phyloP scores from a whole-genome alignment of 1,284 basidiomycete genomes.

The Erythrobasidium hasegawianum region DNA sequence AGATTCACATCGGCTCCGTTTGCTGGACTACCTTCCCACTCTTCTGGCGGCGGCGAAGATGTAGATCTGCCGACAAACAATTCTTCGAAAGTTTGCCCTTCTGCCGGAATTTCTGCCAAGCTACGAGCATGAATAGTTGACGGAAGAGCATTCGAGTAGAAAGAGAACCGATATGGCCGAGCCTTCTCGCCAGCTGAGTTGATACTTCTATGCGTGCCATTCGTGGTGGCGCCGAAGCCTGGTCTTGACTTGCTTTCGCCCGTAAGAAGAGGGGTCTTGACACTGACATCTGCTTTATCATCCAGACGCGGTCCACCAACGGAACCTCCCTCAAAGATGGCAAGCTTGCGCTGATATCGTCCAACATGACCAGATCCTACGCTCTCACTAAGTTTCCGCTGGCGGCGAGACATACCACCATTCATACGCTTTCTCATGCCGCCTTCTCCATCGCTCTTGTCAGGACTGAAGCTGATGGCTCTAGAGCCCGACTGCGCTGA shows the following conservation, averaged over 20 bases:
- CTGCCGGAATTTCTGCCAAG: conserved; percentile 86
- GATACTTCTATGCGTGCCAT: conserved; percentile 48
- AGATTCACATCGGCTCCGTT: not conserved
- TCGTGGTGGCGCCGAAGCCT: conserved; percentile 49
- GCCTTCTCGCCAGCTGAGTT: conserved; percentile 51
- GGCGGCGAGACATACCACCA: conserved; percentile 55
- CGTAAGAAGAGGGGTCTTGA: conserved; percentile 49
- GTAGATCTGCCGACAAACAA: conserved; percentile 64
- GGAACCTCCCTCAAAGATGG: conserved; percentile 73
- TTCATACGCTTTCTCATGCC: conserved; percentile 39
- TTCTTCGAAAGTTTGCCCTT: conserved; percentile 89
- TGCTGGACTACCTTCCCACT: conserved; percentile 30
- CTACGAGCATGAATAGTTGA: conserved; percentile 93
- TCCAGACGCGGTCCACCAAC: conserved; percentile 43
- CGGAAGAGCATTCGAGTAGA: conserved; percentile 90
- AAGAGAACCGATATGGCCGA: conserved; percentile 93
- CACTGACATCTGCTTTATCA: conserved; percentile 49
- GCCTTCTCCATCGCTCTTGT: conserved; percentile 37
- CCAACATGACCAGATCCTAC: conserved; percentile 56
- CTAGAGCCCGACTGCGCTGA: conserved; percentile 11
- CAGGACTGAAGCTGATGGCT: conserved; percentile 46
- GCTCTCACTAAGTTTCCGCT: conserved; percentile 78
- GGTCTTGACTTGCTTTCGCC: conserved; percentile 38
- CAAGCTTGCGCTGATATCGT: conserved; percentile 72
- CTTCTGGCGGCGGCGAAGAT: conserved; percentile 38